Evolutionary conservation across 1,139 yeast species (phyloP), one percentile per base, ranked within the genome.

Genomic region (Yamadazyma triangularis): DNA sequence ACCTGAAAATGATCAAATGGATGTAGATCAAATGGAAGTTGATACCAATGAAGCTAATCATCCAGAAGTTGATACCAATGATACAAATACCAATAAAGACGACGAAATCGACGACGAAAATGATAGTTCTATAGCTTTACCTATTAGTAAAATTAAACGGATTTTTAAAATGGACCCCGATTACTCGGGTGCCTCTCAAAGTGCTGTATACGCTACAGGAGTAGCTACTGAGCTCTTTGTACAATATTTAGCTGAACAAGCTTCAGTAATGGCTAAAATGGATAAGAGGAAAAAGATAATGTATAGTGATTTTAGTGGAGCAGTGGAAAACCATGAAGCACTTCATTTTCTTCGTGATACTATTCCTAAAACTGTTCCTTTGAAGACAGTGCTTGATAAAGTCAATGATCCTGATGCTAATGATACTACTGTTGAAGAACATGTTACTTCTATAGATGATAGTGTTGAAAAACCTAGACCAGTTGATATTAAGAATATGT

Each of bases 101-200:
- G 51, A 39, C 25, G 51, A 24, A 22, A 9, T 11, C 13, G 19
- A 53, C 14, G 29, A 48, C 16, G 47, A 47, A 12, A 50, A 47
- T 27, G 53, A 50, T 10, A 53, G 26, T 13, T 30, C 33, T 4
- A 29, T 47, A 7, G 37, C 64, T 3, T 60, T 89, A 23, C 97
- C 96, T 5, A 60, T 88, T 18, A 73, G 95, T 2, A 81, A 89
- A 44, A 81, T 89, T 42, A 88, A 86, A 52, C 73, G 81, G 47
- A 83, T 89, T 33, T 79, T 91, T 50, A 87, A 85, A 48, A 73
- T 82, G 55, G 97, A 91, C 51, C 87, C 89, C 4, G 95, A 86
- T 26, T 84, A 84, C 45, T 60, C 72, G 4, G 74, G 86, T 2
- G 80, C 91, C 3, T 78, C 95, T 1, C 84, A 79, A 35, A 67